A percentile compares a stretch with the other conserved stretches of the same genome.
Conservation (phyloP, 106 monocot genomes). For the Cymbidium sinense region DNA sequence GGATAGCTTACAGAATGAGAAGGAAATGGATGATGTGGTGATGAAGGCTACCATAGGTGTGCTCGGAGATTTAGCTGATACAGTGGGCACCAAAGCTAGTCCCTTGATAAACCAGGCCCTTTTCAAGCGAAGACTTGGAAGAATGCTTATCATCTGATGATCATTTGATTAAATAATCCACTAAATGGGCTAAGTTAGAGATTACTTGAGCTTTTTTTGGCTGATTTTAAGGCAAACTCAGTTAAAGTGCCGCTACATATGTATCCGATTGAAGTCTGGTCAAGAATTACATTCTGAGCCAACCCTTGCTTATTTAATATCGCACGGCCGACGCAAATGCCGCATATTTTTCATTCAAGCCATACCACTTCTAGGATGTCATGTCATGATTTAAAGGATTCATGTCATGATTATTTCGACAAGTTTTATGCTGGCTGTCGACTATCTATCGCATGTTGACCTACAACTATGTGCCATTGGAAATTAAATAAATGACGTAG, state of each 20-base stretch:
- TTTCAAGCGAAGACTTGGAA: constrained; percentile 69
- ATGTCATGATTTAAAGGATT: too few relatives aligned
- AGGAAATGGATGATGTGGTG: constrained; percentile 92
- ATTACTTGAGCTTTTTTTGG: constrained; percentile 67
- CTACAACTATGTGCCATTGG: too few relatives aligned
- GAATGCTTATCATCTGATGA: constrained; percentile 91
- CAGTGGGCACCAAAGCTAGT: constrained; percentile 69
- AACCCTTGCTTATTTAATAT: too few relatives aligned
- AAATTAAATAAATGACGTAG: too few relatives aligned
- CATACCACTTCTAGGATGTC: too few relatives aligned
- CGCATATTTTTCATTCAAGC: too few relatives aligned
- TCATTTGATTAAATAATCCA: constrained; percentile 80
- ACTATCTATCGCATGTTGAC: too few relatives aligned
- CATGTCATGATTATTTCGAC: too few relatives aligned
- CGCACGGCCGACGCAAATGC: too few relatives aligned
- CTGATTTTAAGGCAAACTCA: constrained; percentile 32
- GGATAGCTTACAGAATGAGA: constrained; percentile 64
- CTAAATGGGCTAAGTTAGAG: constrained; percentile 89
- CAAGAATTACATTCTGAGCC: too few relatives aligned
- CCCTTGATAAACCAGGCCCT: constrained; percentile 72
- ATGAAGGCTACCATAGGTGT: constrained; percentile 84
- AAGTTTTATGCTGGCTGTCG: too few relatives aligned
- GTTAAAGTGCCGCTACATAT: constrained; percentile 22
- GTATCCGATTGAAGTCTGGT: constrained; percentile 44
- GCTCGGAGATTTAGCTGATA: constrained; percentile 91